These are phyloP conservation scores for Candida ulmi DNA, from an alignment of 805 yeast genomes.

Conservation along the genomic window DNA sequence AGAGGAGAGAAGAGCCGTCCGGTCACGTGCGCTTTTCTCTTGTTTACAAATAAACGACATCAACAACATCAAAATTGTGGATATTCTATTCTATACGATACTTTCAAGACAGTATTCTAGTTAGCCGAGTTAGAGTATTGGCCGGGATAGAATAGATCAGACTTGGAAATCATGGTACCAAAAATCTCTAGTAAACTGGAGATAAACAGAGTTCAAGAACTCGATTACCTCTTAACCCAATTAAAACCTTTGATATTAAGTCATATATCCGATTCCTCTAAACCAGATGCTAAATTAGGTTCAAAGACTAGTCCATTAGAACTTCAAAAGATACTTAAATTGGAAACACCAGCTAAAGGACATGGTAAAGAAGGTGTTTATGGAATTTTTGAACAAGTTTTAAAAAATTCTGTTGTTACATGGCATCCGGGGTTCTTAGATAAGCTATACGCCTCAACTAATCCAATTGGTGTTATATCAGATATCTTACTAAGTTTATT, in stretches of 20 bases:
- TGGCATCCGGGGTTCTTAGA: slow-evolving; percentile 88
- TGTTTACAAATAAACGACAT: no score
- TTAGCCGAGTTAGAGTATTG: no score
- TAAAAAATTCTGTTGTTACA: slow-evolving; percentile 68
- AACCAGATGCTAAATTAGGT: slow-evolving; percentile 44
- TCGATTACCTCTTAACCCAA: slow-evolving; percentile 47
- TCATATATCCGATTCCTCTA: slow-evolving; percentile 47
- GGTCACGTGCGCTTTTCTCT: no score
- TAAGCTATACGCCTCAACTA: slow-evolving; percentile 78
- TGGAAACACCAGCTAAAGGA: slow-evolving; percentile 33
- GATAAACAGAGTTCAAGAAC: slow-evolving; percentile 45
- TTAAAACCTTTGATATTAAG: slow-evolving; percentile 46
- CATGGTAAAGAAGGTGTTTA: slow-evolving; percentile 40
- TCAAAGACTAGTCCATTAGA: slow-evolving; percentile 44
- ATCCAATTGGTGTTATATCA: slow-evolving; percentile 74
- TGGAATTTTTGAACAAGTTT: slow-evolving; percentile 45
- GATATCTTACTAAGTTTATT: slow-evolving; percentile 63
- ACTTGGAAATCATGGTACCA: slow-evolving; percentile 8
- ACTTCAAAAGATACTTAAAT: slow-evolving; percentile 31
- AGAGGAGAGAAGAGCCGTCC: no score
- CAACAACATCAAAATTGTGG: no score
- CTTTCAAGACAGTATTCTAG: no score
- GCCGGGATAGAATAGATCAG: neutral
- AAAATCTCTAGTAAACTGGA: slow-evolving; percentile 32
- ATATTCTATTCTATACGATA: no score